Conservation (phyloP, 495 filamentous ascomycete genomes). For the Podospora pseudoanserina region DNA sequence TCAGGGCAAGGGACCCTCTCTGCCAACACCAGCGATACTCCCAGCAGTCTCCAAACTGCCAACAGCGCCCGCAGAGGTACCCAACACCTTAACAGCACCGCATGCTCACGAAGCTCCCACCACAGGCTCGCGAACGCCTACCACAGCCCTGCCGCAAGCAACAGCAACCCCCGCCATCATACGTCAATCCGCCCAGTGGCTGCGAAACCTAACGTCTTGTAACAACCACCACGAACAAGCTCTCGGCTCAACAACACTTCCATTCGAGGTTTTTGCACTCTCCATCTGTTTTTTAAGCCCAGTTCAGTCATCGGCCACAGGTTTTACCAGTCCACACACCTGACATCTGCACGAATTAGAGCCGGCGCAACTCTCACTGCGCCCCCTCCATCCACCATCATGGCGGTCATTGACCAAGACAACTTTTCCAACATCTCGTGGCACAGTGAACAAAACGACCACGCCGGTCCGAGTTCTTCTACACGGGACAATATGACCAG, state of each 20-base stretch:
- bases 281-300: not conserved
- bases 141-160: not conserved
- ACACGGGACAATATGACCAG: constrained; percentile 18
- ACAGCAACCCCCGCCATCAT: constrained; percentile 18
- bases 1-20: not conserved
- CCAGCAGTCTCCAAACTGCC: not conserved
- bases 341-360: not conserved
- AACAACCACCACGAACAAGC: not conserved
- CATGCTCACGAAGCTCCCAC: not conserved
- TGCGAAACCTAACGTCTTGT: not conserved
- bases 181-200: constrained; percentile 16
- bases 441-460: constrained; percentile 38
- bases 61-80: not conserved
- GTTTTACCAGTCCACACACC: not conserved
- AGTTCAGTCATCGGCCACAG: not conserved
- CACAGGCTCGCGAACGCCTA: not conserved
- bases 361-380: not conserved
- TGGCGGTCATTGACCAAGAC: constrained; percentile 49
- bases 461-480: constrained; percentile 17
- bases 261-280: not conserved
- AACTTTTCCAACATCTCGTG: constrained; percentile 51
- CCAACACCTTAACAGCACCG: not conserved
- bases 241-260: not conserved
- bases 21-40: not conserved
- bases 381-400: constrained; percentile 18